A percentile compares a stretch with the other conserved stretches of the same genome.
These are phyloP conservation scores for Acer saccharum DNA, from an alignment of 345 rosid species.

Conservation along the genomic window DNA sequence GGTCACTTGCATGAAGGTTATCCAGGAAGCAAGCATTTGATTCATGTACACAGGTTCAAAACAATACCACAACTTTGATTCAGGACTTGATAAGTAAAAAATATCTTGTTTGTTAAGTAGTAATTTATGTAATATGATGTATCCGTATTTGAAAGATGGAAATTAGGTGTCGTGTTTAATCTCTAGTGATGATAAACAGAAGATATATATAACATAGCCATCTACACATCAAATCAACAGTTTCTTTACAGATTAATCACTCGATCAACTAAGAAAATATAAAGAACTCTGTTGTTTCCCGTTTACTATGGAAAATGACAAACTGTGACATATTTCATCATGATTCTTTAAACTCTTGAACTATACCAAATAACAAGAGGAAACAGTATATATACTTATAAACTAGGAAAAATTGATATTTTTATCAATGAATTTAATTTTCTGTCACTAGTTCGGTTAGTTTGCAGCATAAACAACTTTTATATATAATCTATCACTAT, in stretches of 20 bases:
- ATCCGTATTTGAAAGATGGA: neutral
- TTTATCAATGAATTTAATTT: neutral
- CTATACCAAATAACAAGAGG: neutral
- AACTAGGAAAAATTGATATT: neutral
- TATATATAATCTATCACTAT: neutral
- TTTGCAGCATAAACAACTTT: neutral
- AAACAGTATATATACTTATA: neutral
- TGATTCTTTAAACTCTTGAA: neutral
- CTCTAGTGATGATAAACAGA: neutral
- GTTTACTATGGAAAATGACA: neutral
- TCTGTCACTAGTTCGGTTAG: neutral
- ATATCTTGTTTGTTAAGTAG: neutral
- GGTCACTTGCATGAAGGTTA: neutral
- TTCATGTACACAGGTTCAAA: neutral
- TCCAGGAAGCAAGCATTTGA: constrained; percentile 5
- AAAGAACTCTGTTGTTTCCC: neutral
- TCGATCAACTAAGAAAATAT: neutral
- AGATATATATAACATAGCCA: neutral
- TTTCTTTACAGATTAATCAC: neutral
- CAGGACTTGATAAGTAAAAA: neutral
- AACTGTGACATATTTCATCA: neutral
- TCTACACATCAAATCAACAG: neutral
- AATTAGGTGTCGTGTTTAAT: neutral
- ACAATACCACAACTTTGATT: neutral
- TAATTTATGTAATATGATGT: neutral